Base-by-base conservation (phyloP, 495 filamentous ascomycete species). In the Tuber brumale region DNA sequence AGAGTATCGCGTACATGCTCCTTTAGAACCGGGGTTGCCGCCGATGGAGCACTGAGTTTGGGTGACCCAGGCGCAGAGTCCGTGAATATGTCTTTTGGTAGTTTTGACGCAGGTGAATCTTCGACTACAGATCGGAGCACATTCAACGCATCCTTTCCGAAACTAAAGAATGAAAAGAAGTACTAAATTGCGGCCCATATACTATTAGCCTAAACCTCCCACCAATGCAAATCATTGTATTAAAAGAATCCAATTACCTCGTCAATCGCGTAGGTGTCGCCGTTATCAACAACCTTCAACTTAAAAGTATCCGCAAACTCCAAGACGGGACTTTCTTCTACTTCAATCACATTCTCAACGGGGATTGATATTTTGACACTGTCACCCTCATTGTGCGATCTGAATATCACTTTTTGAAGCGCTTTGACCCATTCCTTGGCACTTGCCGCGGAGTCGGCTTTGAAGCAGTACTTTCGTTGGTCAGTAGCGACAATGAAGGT, bases 341-440 rank as follows among this genome's bases (percentile, higher is more conserved):
- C 88, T 79, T 97, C 95, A 74, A 98, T 91, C 23, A 98, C 88
- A 80, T 95, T 97, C 70, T 91, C 89, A 31, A 96, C 91, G 10
- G 95, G 94, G 27, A 98, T 87, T 3, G 92, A 95, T 31, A 99
- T 94, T 85, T 99, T 99, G 82, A 99, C 93, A 81, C 94, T 97
- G 80, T 97, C 94, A 12, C 95, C 94, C 72, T 97, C 96, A 81
- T 99, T 99, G 84, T 95, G 94, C 0, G 94, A 94, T 72, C 94
- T 88, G 81, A 98, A 98, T 69, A 99, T 97, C 75, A 97, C 94
- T 74, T 95, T 92, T 79, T 97, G 95, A 37, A 99, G 86, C 57
- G 92, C 88, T 83, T 95, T 96, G 61, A 98, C 95, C 95, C 95
- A 99, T 87, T 98, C 96, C 82, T 94, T 97, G 9, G 95, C 95